These are phyloP conservation scores for Candida qinlingensis DNA, from an alignment of 805 yeast species.

Conservation along the genomic window DNA sequence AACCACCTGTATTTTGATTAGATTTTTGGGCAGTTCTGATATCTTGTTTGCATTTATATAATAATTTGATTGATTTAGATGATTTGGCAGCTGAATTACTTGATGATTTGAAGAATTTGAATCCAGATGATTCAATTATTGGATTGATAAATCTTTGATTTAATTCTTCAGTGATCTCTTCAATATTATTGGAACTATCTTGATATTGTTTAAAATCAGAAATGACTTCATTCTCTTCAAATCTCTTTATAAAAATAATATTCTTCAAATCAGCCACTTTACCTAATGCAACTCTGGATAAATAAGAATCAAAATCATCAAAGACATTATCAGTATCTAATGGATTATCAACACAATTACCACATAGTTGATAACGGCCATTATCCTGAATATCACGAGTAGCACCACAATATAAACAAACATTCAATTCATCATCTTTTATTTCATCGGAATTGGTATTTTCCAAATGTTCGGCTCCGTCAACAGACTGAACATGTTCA, in stretches of 20 bases:
- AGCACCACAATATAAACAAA: slow-evolving; percentile 23
- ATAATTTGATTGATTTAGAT: slow-evolving; percentile 20
- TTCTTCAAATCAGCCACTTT: slow-evolving; percentile 16
- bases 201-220: slow-evolving; percentile 13
- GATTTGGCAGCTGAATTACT: slow-evolving; percentile 20
- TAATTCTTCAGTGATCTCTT: slow-evolving; percentile 11
- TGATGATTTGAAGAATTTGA: slow-evolving; percentile 20
- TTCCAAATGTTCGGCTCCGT: background rate
- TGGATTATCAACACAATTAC: slow-evolving; percentile 24
- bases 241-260: slow-evolving; percentile 18
- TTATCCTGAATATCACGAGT: slow-evolving; percentile 21
- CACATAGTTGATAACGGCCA: slow-evolving; percentile 24
- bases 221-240: slow-evolving; percentile 8
- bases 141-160: slow-evolving; percentile 13
- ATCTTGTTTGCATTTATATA: slow-evolving; percentile 24
- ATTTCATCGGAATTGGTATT: background rate
- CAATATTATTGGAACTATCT: slow-evolving; percentile 14
- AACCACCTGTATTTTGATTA: slow-evolving; percentile 8
- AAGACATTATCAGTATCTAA: slow-evolving; percentile 19
- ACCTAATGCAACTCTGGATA: slow-evolving; percentile 15
- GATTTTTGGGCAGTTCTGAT: slow-evolving; percentile 19
- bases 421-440: slow-evolving; percentile 7
- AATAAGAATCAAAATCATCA: slow-evolving; percentile 18
- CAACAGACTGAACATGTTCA: background rate
- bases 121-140: slow-evolving; percentile 20